Conservation (phyloP, 2,329 filamentous ascomycete genomes). For the Exophiala lecanii-corni region DNA sequence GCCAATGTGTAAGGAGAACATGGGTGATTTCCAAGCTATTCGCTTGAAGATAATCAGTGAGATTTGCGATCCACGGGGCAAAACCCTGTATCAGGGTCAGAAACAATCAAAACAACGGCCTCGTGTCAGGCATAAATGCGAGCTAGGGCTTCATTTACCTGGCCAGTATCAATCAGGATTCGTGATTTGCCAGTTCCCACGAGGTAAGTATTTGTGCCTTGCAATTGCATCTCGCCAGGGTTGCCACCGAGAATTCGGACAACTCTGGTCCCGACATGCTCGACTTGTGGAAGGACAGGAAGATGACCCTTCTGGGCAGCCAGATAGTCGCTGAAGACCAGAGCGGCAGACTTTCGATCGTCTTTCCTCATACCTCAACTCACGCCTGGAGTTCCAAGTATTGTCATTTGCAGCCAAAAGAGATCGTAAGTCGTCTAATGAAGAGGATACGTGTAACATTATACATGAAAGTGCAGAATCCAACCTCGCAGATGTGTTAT, state of each 20-base stretch:
- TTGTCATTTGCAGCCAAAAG: no score
- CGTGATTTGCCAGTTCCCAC: conserved; percentile 34
- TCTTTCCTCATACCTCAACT: conserved; percentile 42
- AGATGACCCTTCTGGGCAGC: conserved; percentile 35
- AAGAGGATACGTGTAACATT: background rate
- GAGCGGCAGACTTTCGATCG: conserved; percentile 45
- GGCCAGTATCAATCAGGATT: conserved; percentile 37
- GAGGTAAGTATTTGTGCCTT: conserved; percentile 41
- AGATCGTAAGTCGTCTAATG: no score
- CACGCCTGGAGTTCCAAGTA: no score
- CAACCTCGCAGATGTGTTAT: no score
- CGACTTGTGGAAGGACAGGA: conserved; percentile 37
- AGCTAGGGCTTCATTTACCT: conserved; percentile 17
- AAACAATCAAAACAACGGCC: conserved; percentile 29
- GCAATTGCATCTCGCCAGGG: conserved; percentile 38
- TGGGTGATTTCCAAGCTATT: conserved; percentile 36
- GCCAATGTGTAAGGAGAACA: conserved; percentile 43
- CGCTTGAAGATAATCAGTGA: conserved; percentile 32
- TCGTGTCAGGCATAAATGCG: no score
- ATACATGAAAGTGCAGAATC: no score
- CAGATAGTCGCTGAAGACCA: conserved; percentile 48
- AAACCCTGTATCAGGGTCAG: background rate
- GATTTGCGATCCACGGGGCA: conserved; percentile 23
- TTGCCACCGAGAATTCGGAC: conserved; percentile 44
- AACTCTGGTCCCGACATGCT: conserved; percentile 40